Evolutionary conservation across 2,329 filamentous ascomycete genomes (phyloP), one percentile per base, ranked within the genome.

Genomic region (Myriangium duriaei): DNA sequence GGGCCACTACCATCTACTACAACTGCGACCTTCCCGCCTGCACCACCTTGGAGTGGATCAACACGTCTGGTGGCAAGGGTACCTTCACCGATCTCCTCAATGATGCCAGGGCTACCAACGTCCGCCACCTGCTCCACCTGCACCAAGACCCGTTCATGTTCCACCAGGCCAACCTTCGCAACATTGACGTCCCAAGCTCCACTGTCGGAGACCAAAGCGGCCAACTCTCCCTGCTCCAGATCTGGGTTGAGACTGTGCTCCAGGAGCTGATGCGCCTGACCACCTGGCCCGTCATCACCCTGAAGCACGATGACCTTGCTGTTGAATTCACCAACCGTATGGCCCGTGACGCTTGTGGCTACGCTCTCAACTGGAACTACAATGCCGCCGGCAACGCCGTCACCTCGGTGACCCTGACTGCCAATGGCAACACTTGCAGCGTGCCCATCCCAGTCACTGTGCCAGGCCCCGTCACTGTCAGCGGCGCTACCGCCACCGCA

Each of bases 1-100:
- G 68, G 67, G 69, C 73, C 1, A 72, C 71, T 3, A 67, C 69
- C 30, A 76, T 78, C 43, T 78, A 76, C 59, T 78, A 73, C 62
- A 76, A 78, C 57, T 77, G 74, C 52, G 67, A 74, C 49, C 64
- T 64, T 11, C 61, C 70, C 2, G 60, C 55, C 14, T 78, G 74
- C 51, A 76, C 72, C 0, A 51, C 68, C 12, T 56, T 66, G 34
- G 73, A 78, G 51, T 78, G 74, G 74, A 72, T 72, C 34, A 61
- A 69, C 38, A 77, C 72, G 2, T 72, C 71, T 3, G 64, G 52
- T 15, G 71, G 71, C 30, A 58, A 54, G n/a, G 72, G 73, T 4
- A 60, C 57, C 30, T 76, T 74, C 46, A 54, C 59, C 3, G 58
- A 67, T 46, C 61, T 78, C 4, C 56, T 78, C 5, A 53, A 55